Percentiles rank a stretch among this genome's conserved stretches.
These are phyloP conservation scores for Solanum arcanum DNA, from an alignment of 257 asterid species.

Conservation along the genomic window DNA sequence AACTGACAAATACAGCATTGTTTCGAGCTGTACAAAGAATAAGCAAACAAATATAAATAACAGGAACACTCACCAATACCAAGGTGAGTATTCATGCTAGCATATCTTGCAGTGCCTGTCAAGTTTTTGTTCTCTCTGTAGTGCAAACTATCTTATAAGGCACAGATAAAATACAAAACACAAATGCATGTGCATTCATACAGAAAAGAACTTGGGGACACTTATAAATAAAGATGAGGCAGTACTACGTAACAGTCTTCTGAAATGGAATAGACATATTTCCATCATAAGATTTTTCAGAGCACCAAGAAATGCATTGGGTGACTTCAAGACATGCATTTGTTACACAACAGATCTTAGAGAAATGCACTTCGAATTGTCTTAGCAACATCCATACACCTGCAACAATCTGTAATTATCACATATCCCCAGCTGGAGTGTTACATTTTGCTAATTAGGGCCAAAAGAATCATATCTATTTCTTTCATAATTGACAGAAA, in stretches of 20 bases:
- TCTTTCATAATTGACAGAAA: neutral
- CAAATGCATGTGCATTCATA: neutral
- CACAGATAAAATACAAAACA: neutral
- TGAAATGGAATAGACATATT: neutral
- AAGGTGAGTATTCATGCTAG: constrained; percentile 97
- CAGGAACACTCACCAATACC: constrained; percentile 62
- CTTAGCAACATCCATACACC: neutral
- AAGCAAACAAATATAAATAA: neutral
- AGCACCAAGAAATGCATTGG: neutral
- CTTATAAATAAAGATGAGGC: neutral
- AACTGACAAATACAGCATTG: neutral
- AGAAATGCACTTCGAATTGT: neutral
- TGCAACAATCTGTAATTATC: neutral
- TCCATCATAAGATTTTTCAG: neutral
- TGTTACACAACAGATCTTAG: neutral
- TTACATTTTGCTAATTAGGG: neutral
- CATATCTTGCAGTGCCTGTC: constrained; percentile 98
- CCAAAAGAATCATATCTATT: neutral
- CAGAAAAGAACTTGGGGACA: neutral
- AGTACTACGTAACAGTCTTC: neutral
- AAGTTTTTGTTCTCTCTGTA: constrained; percentile 91
- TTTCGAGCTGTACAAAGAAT: neutral
- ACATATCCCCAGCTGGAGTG: neutral
- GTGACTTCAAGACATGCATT: neutral
- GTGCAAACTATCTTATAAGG: neutral